Base-by-base conservation (phyloP, 768 basidiomycete species). In the Crepidotus variabilis region DNA sequence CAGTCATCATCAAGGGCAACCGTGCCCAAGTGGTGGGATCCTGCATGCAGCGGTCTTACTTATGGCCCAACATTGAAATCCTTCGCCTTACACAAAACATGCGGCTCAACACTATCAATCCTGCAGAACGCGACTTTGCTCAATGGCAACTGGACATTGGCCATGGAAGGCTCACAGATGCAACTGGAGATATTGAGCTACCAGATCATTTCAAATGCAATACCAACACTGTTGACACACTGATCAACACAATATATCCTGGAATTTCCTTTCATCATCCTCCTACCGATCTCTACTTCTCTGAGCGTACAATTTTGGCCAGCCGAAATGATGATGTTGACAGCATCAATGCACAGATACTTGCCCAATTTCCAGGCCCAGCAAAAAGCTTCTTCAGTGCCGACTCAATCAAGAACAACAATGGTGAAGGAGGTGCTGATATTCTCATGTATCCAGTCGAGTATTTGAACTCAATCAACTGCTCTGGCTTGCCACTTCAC, bases 1-100 rank as follows among this genome's bases (percentile, higher is more conserved):
- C 78, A 33, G 72, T 81, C 0, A 64, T 79, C 49, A 50, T 33
- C 0, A 69, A 69, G 60, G 78, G 76, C 0, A 59, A 65, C 21
- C 39, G 70, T 52, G 68, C 66, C 45, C 58, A 78, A 14, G 75
- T 79, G 64, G 65, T 80, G 1, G 57, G 23, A 49, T 72, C 71
- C 0, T 65, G 64, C 7, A 59, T 79, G 0, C 66, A 65, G 45
- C 57, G 61, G 8, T 80, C 77, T 23, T 16, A 50, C 9, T 61
- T 81, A 0, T 82, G 81, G 79, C 8, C 36, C 2, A 24, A 54
- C 13, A 60, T 77, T 21, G 10, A 58, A 8, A 48, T 75, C 6
- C 63, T 77, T 10, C 60, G 67, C 52, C 67, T 79, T 3, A 59
- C 22, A 4, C 54, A 67, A 43, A 79, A 80, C 57, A 81, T 78